phyloP scores from a whole-genome alignment of 352 stramenopile genomes.

The Globisporangium iwayamae region DNA sequence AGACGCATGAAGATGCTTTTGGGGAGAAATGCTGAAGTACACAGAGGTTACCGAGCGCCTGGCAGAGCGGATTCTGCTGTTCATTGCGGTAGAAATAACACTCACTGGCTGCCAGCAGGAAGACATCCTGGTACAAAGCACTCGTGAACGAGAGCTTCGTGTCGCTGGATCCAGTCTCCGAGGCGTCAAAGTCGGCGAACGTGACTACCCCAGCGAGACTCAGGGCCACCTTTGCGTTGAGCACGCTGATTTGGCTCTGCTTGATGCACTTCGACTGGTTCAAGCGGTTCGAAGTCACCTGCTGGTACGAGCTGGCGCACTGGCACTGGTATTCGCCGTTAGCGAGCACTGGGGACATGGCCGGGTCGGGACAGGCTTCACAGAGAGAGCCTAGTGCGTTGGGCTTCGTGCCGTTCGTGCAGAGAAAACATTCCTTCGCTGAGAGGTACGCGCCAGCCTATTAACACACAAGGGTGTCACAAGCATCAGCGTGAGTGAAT shows the following conservation, averaged over 20 bases:
- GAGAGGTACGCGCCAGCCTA: slow-evolving; percentile 49
- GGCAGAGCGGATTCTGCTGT: slow-evolving; percentile 70
- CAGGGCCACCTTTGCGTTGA: slow-evolving; percentile 51
- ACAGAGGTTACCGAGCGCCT: slow-evolving; percentile 91
- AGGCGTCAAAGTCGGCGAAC: slow-evolving; percentile 39
- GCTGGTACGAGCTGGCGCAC: slow-evolving; percentile 56
- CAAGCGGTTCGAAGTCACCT: slow-evolving; percentile 40
- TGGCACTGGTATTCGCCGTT: slow-evolving; percentile 33
- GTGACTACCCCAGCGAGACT: slow-evolving; percentile 27
- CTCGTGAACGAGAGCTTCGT: slow-evolving; percentile 37
- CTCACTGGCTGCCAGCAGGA: slow-evolving; percentile 53
- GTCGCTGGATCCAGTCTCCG: slow-evolving; percentile 28
- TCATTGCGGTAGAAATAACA: slow-evolving; percentile 88
- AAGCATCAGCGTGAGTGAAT: neutral
- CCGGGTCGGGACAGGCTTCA: slow-evolving; percentile 60
- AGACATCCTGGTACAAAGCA: slow-evolving; percentile 79
- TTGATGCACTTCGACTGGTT: slow-evolving; percentile 38
- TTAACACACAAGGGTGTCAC: neutral
- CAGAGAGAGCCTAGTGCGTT: slow-evolving; percentile 49
- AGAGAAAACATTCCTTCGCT: slow-evolving; percentile 62
- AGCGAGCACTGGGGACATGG: slow-evolving; percentile 58
- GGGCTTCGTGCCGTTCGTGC: slow-evolving; percentile 34
- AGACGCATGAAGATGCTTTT: slow-evolving; percentile 51
- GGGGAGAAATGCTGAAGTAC: slow-evolving; percentile 89
- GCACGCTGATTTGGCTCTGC: slow-evolving; percentile 37